Conservation (phyloP, 2,329 filamentous ascomycete genomes). For the Fusarium poae region DNA sequence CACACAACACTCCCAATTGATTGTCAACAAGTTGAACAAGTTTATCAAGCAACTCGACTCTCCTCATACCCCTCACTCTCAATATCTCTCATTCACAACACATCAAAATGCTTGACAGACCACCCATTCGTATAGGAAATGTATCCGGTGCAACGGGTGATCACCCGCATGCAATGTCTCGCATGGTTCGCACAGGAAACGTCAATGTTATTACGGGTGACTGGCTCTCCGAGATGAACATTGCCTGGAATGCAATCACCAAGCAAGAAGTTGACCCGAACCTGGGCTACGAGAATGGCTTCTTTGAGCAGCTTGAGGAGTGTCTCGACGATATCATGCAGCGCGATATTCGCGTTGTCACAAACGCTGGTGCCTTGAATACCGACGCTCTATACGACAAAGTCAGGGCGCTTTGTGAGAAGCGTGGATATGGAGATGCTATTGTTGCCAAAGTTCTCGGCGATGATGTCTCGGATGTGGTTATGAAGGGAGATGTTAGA, state of each 20-base stretch:
- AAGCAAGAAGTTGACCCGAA: slow-evolving; percentile 51
- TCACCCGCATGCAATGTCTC: slow-evolving; percentile 52
- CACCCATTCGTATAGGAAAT: slow-evolving; percentile 52
- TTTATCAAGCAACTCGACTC: not conserved
- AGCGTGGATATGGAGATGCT: slow-evolving; percentile 47
- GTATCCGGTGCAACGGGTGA: slow-evolving; percentile 54
- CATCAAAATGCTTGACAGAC: slow-evolving; percentile 47
- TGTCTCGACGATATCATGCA: slow-evolving; percentile 54
- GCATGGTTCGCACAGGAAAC: slow-evolving; percentile 51
- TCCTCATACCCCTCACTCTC: not conserved
- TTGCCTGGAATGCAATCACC: slow-evolving; percentile 59
- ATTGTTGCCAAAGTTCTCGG: slow-evolving; percentile 56
- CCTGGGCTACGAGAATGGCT: slow-evolving; percentile 56
- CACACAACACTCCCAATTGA: not conserved
- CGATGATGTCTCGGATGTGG: slow-evolving; percentile 54
- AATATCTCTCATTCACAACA: not conserved
- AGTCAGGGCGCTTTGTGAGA: slow-evolving; percentile 49
- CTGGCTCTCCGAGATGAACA: slow-evolving; percentile 63
- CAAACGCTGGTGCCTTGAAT: slow-evolving; percentile 58
- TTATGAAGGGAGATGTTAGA: slow-evolving; percentile 29
- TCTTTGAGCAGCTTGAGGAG: slow-evolving; percentile 59
- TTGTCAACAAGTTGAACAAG: not conserved
- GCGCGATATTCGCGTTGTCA: slow-evolving; percentile 54
- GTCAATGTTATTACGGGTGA: slow-evolving; percentile 57
- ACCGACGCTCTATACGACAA: slow-evolving; percentile 52